Conservation (phyloP, 352 stramenopile genomes). For the Peronospora destructor region DNA sequence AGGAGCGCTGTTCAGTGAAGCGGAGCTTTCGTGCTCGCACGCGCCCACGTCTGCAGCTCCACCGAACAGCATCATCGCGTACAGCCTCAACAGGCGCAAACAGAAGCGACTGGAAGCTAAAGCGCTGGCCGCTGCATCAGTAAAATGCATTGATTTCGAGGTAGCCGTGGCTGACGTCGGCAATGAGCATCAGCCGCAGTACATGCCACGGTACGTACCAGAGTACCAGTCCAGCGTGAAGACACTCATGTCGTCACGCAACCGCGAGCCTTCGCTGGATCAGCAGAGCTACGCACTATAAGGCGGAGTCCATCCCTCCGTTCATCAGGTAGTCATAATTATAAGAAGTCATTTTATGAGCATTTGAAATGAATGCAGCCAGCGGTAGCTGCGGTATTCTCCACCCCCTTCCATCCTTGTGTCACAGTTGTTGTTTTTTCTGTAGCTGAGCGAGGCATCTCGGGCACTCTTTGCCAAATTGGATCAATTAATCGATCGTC, state of each 20-base stretch:
- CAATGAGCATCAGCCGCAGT: slow-evolving; percentile 26
- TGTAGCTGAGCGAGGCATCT: background rate
- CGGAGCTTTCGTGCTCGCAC: slow-evolving; percentile 25
- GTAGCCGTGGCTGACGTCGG: slow-evolving; percentile 26
- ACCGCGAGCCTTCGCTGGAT: slow-evolving; percentile 41
- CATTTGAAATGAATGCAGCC: slow-evolving; percentile 28
- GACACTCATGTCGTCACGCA: slow-evolving; percentile 12
- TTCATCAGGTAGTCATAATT: slow-evolving; percentile 24
- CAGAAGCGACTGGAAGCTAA: slow-evolving; percentile 43
- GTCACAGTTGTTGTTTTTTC: background rate
- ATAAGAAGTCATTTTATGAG: slow-evolving; percentile 16
- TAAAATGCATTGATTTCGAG: slow-evolving; percentile 26
- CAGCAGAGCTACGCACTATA: slow-evolving; percentile 58
- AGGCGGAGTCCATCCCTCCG: slow-evolving; percentile 3
- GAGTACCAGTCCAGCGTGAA: slow-evolving; percentile 26
- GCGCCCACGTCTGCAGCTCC: slow-evolving; percentile 3
- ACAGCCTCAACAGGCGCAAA: slow-evolving; percentile 56
- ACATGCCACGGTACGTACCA: slow-evolving; percentile 30
- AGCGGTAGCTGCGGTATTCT: slow-evolving; percentile 24
- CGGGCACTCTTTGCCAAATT: background rate
- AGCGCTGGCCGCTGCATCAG: slow-evolving; percentile 27
- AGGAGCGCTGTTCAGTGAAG: slow-evolving; percentile 33
- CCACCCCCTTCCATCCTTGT: slow-evolving; percentile 3
- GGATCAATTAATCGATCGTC: slow-evolving; percentile 8
- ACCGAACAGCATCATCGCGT: slow-evolving; percentile 47